Percentiles rank a stretch among this genome's conserved stretches.
Conservation (phyloP, 2,329 filamentous ascomycete species). For the Fusarium sp. region DNA sequence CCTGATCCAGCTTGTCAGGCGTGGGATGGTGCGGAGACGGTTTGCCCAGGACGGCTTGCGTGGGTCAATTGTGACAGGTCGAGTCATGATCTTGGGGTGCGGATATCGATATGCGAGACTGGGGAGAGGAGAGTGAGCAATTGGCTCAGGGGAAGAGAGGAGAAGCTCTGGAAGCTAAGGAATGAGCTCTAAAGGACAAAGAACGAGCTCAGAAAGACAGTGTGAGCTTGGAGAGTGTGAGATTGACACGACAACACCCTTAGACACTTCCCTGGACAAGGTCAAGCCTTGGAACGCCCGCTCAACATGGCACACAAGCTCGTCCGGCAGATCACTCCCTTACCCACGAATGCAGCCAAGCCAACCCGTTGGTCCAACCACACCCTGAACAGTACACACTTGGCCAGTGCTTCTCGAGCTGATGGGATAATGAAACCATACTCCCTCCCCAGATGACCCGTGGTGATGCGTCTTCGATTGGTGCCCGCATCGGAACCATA, state of each 20-base stretch:
- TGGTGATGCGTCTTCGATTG: slow-evolving; percentile 31
- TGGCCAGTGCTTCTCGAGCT: slow-evolving; percentile 14
- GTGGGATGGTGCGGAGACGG: slow-evolving; percentile 7
- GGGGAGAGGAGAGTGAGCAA: not conserved
- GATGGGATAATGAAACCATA: slow-evolving; percentile 34
- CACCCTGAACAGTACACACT: not conserved
- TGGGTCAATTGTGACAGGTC: slow-evolving; percentile 20
- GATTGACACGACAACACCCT: not conserved
- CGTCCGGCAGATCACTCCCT: slow-evolving; percentile 24
- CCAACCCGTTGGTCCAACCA: slow-evolving; percentile 13
- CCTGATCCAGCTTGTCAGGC: slow-evolving; percentile 13
- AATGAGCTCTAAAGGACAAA: not conserved
- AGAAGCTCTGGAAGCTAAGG: not conserved
- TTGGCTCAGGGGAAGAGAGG: not conserved
- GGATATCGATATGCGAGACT: slow-evolving; percentile 25
- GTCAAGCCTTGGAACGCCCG: not conserved
- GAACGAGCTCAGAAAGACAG: not conserved
- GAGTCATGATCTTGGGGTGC: not conserved
- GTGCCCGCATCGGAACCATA: slow-evolving; percentile 43
- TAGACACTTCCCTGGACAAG: not conserved
- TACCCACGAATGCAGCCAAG: slow-evolving; percentile 33
- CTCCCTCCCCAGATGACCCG: slow-evolving; percentile 33
- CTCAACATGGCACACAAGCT: not conserved
- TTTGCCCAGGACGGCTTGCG: slow-evolving; percentile 33
- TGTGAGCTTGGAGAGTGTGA: not conserved